phyloP scores from a whole-genome alignment of 2,329 filamentous ascomycete species.

The Pseudocercospora pini-densiflorae region DNA sequence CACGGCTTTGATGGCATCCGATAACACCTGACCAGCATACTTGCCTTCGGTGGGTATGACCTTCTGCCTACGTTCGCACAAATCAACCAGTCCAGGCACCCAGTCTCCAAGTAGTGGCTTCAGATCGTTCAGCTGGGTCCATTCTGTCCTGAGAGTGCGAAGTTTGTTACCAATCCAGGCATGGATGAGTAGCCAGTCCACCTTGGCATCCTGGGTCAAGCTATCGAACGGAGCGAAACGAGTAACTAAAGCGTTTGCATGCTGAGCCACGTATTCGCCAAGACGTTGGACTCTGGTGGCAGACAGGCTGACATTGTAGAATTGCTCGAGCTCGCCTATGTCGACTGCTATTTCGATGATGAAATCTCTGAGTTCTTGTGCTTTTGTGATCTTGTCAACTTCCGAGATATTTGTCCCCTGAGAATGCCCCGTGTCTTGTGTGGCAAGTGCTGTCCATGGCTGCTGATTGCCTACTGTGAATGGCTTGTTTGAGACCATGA shows the following conservation, averaged over 20 bases:
- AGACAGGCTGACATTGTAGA: conserved; percentile 57
- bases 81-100: conserved; percentile 44
- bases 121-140: conserved; percentile 35
- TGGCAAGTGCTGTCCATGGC: no score
- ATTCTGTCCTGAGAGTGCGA: conserved; percentile 26
- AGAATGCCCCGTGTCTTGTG: background rate
- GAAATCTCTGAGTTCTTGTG: conserved; percentile 11
- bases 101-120: conserved; percentile 15
- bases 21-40: conserved; percentile 49
- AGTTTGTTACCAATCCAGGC: conserved; percentile 46
- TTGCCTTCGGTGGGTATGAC: conserved; percentile 51
- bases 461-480: background rate
- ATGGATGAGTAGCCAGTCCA: conserved; percentile 57
- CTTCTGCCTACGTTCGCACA: conserved; percentile 56
- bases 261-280: conserved; percentile 47
- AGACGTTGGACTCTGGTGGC: conserved; percentile 47
- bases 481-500: background rate
- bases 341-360: conserved; percentile 40
- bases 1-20: conserved; percentile 43
- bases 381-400: background rate
- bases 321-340: conserved; percentile 52
- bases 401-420: background rate
- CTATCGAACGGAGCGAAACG: conserved; percentile 41
- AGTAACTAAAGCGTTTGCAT: conserved; percentile 46
- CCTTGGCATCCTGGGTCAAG: conserved; percentile 50